These are phyloP conservation scores for Euryodendron excelsum DNA, from an alignment of 148 eudicot genomes.

Conservation along the genomic window DNA sequence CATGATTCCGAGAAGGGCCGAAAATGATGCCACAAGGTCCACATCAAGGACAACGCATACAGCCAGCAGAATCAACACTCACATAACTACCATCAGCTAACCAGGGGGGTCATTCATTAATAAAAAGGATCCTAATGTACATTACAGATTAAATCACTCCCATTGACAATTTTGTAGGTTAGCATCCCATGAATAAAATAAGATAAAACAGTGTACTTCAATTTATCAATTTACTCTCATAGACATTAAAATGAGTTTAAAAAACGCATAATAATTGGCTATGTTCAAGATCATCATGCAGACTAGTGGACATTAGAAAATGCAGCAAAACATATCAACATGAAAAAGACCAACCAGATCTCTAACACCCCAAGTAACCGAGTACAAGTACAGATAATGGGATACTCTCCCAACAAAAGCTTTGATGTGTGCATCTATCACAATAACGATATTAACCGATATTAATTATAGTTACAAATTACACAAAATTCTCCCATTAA, in stretches of 20 bases:
- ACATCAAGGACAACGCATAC: neutral
- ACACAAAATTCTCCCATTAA: neutral
- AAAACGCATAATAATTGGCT: neutral
- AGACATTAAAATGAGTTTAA: neutral
- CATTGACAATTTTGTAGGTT: no score
- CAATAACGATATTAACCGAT: neutral
- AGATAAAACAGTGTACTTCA: neutral
- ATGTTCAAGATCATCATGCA: neutral
- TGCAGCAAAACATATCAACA: neutral
- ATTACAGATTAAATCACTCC: no score
- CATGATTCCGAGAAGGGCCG: neutral
- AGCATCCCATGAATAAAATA: no score
- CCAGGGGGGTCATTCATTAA: no score
- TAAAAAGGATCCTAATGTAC: no score
- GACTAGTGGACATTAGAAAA: neutral
- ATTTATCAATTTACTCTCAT: neutral
- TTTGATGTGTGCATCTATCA: neutral
- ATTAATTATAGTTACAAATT: neutral
- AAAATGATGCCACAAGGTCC: neutral
- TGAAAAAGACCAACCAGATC: neutral
- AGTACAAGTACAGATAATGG: neutral
- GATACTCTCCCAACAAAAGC: neutral
- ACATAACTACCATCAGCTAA: no score
- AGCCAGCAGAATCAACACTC: no score
- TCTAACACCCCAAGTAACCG: neutral